These are phyloP conservation scores for Ambrosia artemisiifolia DNA, from an alignment of 129 eudicot genomes.

Conservation along the genomic window DNA sequence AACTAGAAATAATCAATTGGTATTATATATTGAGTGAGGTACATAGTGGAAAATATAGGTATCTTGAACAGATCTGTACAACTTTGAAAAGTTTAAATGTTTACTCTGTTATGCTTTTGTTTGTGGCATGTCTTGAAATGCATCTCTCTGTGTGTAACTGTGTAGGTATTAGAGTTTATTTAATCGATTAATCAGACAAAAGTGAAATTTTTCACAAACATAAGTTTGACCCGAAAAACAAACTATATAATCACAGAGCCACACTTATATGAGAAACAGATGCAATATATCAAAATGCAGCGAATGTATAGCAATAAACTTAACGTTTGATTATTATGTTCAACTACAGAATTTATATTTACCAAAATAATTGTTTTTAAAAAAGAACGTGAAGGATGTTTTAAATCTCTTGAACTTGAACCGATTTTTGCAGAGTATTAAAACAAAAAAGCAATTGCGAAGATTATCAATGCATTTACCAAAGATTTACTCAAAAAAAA, in stretches of 20 bases:
- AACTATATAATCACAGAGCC: too few species aligned
- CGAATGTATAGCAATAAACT: not conserved
- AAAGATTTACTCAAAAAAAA: not conserved
- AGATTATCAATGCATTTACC: slow-evolving; percentile 3
- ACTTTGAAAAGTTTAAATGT: not conserved
- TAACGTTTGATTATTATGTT: too few species aligned
- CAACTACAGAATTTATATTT: not conserved
- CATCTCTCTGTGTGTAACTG: too few species aligned
- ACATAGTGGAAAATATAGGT: not conserved
- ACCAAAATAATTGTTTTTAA: not conserved
- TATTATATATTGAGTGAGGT: not conserved
- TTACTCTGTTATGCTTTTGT: too few species aligned
- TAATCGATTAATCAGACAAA: too few species aligned
- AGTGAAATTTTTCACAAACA: too few species aligned
- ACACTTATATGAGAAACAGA: too few species aligned
- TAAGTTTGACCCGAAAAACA: too few species aligned
- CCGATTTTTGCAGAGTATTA: not conserved
- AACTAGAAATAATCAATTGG: slow-evolving; percentile 13
- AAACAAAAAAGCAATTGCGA: slow-evolving; percentile 1
- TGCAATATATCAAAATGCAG: too few species aligned
- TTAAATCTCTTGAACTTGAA: not conserved
- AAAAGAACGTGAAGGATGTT: not conserved
- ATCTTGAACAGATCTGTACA: not conserved
- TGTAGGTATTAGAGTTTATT: too few species aligned
- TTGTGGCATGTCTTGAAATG: too few species aligned